Evolutionary conservation across 2,329 filamentous ascomycete species (phyloP), one percentile per base, ranked within the genome.

Genomic region (Paramyrothecium roridum): DNA sequence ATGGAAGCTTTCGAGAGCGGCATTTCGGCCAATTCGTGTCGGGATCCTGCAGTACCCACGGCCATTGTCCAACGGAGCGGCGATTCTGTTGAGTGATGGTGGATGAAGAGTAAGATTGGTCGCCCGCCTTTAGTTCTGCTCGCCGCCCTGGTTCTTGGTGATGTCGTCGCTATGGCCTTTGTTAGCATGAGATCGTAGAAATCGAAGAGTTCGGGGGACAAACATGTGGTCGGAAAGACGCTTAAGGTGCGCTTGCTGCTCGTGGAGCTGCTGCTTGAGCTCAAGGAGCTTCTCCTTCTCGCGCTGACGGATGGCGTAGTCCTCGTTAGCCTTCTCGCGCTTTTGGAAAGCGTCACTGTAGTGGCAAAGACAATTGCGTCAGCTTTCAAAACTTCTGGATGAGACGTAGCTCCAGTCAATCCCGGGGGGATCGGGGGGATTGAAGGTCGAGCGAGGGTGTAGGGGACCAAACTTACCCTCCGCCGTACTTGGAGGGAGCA

Each of bases 181-280:
- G 50, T 57, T 43, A 57, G 56, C 22, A 50, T 40, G 49, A 30
- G 37, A 23, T 20, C 37, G 12, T 19, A 43, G 12, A 43, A 13
- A 13, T 16, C 6, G 37, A 43, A 17, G 6, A 6, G 13, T 43
- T 43, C 8, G 52, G 48, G 19, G 40, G 26, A 64, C 88, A 70
- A 77, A 95, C 91, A 96, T 92, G 82, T 96, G 90, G 69, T 89
- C 83, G 67, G 91, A 87, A 59, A 97, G 85, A 72, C 93, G 88
- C 70, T 93, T 81, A 62, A 97, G 85, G 79, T 96, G 91, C 63
- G 86, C 77, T 73, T 90, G 85, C 80, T 96, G 91, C 74, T 90
- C 86, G 60, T 75, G 68, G 62, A 97, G 83, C 80, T 85, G 86
- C 78, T 83, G 80, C 76, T 84, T 88, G 66, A 96, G 86, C 71